Base-by-base conservation (phyloP, 2,329 filamentous ascomycete genomes). In the Penicillium frequentans region DNA sequence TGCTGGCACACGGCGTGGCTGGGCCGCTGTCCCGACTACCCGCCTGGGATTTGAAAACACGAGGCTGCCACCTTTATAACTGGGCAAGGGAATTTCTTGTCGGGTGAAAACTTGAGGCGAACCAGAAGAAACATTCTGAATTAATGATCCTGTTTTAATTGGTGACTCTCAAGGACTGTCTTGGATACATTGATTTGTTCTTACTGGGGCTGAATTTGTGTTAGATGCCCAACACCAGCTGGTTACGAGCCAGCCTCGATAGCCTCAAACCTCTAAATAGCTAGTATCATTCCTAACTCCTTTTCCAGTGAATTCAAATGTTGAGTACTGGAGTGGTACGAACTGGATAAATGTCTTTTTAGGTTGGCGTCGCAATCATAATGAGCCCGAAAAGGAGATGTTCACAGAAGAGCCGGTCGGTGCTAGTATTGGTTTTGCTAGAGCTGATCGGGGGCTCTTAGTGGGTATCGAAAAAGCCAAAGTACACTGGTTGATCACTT, bases 1-100 rank as follows among this genome's bases (percentile, higher is more conserved):
- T 65, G 62, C 63, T 60, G 60, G 55, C 33, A 23, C 48, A 39
- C n/a, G 53, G 33, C 50, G 58, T 58, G 63, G 63, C 62, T 64
- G 63, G 60, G 54, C 45, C 46, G 48, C 56, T n/a, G 31, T 23
- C 45, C 26, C 44, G 49, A 43, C 31, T 27, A 37, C 42, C 56
- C 19, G 49, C 42, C 31, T 51, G 46, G 45, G 39, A 23, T 43
- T 9, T 51, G 54, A 65, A 63, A 63, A 62, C 55, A 57, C 31
- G 55, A 61, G 62, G 58, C 55, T 56, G 56, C 49, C 48, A 35
- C 19, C 11, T 19, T 43, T 46, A 31, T 52, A 49, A 47, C 3
- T 35, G 16, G 21, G 7, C 19, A 56, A 45, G 37, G 42, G n/a
- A 50, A 14, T 13, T 27, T 19, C 23, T 19, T 3, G 33, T 24